phyloP scores from a whole-genome alignment of 2,329 filamentous ascomycete genomes.

The Rachicladosporium sp. region DNA sequence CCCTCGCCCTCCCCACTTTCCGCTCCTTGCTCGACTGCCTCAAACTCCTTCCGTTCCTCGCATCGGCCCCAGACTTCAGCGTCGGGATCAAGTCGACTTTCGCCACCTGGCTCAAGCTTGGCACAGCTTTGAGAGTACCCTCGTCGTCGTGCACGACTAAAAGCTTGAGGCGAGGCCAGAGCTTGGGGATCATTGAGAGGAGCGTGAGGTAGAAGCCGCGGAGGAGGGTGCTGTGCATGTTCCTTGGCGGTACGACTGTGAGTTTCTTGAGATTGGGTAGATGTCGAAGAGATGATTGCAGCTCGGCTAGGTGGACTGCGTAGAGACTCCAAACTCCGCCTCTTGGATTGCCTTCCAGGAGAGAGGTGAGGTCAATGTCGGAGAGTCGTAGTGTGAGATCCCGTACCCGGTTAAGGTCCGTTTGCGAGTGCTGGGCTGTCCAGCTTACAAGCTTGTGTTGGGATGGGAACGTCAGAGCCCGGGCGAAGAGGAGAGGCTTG shows the following conservation, averaged over 20 bases:
- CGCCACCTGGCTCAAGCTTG: too few relatives aligned
- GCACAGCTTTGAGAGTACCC: constrained; percentile 74
- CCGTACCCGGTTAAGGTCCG: constrained; percentile 13
- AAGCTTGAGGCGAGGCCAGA: constrained; percentile 25
- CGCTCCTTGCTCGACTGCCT: too few relatives aligned
- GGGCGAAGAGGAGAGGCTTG: constrained; percentile 12
- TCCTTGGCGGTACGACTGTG: constrained; percentile 11
- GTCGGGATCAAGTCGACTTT: constrained; percentile 1
- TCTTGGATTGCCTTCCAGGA: constrained; percentile 8
- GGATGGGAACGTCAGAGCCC: constrained; percentile 13
- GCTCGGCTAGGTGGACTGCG: constrained; percentile 13
- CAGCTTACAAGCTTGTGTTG: constrained; percentile 17
- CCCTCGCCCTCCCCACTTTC: too few relatives aligned
- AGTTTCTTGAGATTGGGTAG: constrained; percentile 13
- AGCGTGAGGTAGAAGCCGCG: constrained; percentile 16
- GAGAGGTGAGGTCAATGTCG: constrained; percentile 17
- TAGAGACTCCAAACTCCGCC: constrained; percentile 13
- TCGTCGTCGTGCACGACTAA: constrained; percentile 87
- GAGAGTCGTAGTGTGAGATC: constrained; percentile 12
- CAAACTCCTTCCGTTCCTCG: too few relatives aligned
- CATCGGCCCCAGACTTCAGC: too few relatives aligned
- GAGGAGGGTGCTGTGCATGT: constrained; percentile 12
- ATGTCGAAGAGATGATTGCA: constrained; percentile 11
- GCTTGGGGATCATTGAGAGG: constrained; percentile 10
- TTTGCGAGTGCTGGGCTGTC: constrained; percentile 1